Conservation (phyloP, 2,329 filamentous ascomycete species). For the Colletotrichum musae region DNA sequence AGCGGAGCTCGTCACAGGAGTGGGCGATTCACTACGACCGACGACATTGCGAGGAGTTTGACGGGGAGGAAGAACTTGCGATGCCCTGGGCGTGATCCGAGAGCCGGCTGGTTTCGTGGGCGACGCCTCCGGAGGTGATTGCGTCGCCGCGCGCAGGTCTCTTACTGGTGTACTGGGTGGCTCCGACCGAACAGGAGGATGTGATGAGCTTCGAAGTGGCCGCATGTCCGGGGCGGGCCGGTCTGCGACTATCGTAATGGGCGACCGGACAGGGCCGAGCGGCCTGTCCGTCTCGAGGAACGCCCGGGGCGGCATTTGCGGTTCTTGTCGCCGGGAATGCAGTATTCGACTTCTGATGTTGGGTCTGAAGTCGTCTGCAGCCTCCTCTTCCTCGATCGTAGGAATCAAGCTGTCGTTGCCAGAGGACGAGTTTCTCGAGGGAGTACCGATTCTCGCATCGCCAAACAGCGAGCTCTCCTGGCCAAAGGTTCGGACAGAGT, state of each 20-base stretch:
- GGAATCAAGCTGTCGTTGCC: slow-evolving; percentile 1
- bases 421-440: background rate
- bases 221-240: background rate
- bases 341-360: slow-evolving; percentile 6
- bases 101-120: background rate
- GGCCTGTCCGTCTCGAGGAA: background rate
- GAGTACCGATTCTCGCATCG: slow-evolving; percentile 19
- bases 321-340: background rate
- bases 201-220: background rate
- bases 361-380: background rate
- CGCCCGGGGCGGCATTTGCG: slow-evolving; percentile 14
- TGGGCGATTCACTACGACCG: too few relatives aligned
- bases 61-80: background rate
- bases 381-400: slow-evolving; percentile 29
- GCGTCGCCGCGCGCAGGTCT: background rate
- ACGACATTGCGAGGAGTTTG: background rate
- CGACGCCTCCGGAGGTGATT: slow-evolving; percentile 1
- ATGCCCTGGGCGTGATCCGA: background rate
- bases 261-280: slow-evolving; percentile 12
- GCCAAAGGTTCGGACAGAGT: slow-evolving; percentile 37
- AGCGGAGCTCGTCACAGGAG: too few relatives aligned
- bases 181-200: background rate
- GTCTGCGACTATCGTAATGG: slow-evolving; percentile 22
- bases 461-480: slow-evolving; percentile 39
- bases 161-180: slow-evolving; percentile 21